Evolutionary conservation across 2,329 filamentous ascomycete genomes (phyloP), one percentile per base, ranked within the genome.

Genomic region (Macrophomina tecta): DNA sequence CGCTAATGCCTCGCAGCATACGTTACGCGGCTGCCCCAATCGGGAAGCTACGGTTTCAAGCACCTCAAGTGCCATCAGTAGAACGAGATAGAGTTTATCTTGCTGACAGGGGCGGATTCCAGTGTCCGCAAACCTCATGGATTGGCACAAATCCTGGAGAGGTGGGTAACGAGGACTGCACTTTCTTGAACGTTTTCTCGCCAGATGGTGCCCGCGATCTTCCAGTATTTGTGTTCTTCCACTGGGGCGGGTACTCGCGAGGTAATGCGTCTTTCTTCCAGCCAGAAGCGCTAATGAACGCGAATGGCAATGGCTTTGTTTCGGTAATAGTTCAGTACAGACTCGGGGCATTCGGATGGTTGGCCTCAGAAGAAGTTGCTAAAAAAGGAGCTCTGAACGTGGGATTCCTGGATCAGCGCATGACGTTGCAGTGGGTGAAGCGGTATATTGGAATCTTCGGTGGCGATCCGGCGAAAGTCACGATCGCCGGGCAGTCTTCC

Each of bases 401-500:
- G 2, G 89, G 89, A 0, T 75, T 91, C 7, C 79, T 90, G 2
- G 89, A 91, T 71, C 88, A 91, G 76, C 81, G 87, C 16, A 82
- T 85, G 32, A 79, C 85, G 2, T 74, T 91, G 55, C 73, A 84
- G 58, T 91, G 89, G 89, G 83, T 90, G 0, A 82, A 87, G 71
- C 77, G 82, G 46, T 80, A 91, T 68, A 89, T 91, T 42, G 67
- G 64, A 23, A 72, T 72, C 11, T 78, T 78, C 51, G 76, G 87
- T 8, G 87, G 88, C 1, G 83, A 89, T 69, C 84, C 86, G 0
- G 72, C 81, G 28, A 85, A 86, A 69, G 84, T 90, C 38, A 84
- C 88, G 0, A 83, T 90, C 55, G 85, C 88, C 68, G 87, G 88
- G 2, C 82, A 83, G 18, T 89, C 85, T 2, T 86, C 87, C 2